These are phyloP conservation scores for Zangia roseola DNA, from an alignment of 768 basidiomycete genomes.

Conservation along the genomic window DNA sequence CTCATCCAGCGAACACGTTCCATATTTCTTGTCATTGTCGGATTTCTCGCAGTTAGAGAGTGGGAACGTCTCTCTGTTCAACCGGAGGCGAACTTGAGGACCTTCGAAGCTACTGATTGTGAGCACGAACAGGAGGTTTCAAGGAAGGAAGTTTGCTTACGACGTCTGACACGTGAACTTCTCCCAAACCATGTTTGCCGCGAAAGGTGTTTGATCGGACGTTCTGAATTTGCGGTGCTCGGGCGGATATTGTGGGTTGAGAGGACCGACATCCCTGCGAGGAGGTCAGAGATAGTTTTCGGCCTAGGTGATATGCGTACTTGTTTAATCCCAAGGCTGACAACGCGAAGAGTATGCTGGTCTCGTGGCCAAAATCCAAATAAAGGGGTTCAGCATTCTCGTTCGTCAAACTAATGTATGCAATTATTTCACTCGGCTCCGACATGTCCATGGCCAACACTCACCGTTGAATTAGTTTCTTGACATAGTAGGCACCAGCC, in stretches of 20 bases:
- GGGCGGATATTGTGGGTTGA: slow-evolving; percentile 26
- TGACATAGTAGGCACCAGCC: slow-evolving; percentile 36
- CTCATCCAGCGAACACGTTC: slow-evolving; percentile 36
- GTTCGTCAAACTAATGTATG: too few species aligned
- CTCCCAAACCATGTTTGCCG: slow-evolving; percentile 43
- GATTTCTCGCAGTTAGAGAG: slow-evolving; percentile 33
- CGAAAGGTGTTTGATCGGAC: slow-evolving; percentile 41
- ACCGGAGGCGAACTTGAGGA: slow-evolving; percentile 40
- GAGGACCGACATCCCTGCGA: slow-evolving; percentile 32
- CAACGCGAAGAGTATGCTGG: slow-evolving; percentile 36
- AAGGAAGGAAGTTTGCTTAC: background rate
- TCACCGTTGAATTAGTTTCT: slow-evolving; percentile 31
- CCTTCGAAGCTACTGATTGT: slow-evolving; percentile 27
- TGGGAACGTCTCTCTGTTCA: slow-evolving; percentile 40
- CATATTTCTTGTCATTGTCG: slow-evolving; percentile 28
- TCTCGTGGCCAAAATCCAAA: slow-evolving; percentile 44
- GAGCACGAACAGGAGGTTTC: background rate
- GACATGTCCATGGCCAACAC: background rate
- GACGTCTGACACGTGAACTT: slow-evolving; percentile 5
- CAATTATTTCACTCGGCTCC: too few species aligned
- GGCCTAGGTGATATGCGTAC: slow-evolving; percentile 15
- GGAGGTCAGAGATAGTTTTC: background rate
- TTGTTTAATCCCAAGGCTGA: slow-evolving; percentile 38
- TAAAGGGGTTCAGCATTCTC: slow-evolving; percentile 24
- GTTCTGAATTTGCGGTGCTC: slow-evolving; percentile 35